Evolutionary conservation across 139 green algal genomes (phyloP).

Genomic region (Closterium sp.): DNA sequence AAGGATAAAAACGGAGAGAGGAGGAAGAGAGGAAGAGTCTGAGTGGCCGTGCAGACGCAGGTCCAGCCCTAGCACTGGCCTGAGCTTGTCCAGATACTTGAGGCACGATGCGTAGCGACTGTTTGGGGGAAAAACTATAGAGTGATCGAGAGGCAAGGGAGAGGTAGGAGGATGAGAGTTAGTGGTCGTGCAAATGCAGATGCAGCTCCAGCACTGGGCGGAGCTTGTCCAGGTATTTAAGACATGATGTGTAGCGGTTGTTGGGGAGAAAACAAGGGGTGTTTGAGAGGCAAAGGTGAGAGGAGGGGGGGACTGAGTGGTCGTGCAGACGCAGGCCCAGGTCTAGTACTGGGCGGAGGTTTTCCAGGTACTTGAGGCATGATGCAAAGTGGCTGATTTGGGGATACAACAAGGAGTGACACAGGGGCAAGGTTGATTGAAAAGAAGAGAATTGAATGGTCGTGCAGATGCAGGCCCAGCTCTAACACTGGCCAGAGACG

Average conservation of each 20-base stretch:
- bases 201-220: conserved; percentile 68
- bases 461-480: conserved; percentile 77
- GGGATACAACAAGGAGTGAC: too few relatives aligned
- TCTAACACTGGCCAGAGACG: conserved; percentile 60
- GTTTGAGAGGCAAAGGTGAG: background rate
- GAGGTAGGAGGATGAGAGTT: background rate
- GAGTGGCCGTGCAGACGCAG: conserved; percentile 70
- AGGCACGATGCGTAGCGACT: conserved; percentile 77
- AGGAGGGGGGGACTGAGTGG: background rate
- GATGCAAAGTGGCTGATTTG: conserved; percentile 58
- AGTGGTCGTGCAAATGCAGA: conserved; percentile 75
- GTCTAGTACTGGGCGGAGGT: background rate
- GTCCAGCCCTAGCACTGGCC: conserved; percentile 70
- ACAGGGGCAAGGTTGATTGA: too few relatives aligned
- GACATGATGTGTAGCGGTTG: conserved; percentile 71
- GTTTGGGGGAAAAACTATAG: background rate
- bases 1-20: too few relatives aligned
- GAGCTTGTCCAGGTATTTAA: conserved; percentile 69
- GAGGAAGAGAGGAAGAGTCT: too few relatives aligned
- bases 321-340: background rate
- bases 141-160: background rate
- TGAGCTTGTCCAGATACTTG: conserved; percentile 65
- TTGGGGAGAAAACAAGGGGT: too few relatives aligned
- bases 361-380: background rate
- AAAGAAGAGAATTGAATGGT: conserved; percentile 50